Base-by-base conservation (phyloP, 75 land plant genomes). In the Cunninghamia lanceolata region DNA sequence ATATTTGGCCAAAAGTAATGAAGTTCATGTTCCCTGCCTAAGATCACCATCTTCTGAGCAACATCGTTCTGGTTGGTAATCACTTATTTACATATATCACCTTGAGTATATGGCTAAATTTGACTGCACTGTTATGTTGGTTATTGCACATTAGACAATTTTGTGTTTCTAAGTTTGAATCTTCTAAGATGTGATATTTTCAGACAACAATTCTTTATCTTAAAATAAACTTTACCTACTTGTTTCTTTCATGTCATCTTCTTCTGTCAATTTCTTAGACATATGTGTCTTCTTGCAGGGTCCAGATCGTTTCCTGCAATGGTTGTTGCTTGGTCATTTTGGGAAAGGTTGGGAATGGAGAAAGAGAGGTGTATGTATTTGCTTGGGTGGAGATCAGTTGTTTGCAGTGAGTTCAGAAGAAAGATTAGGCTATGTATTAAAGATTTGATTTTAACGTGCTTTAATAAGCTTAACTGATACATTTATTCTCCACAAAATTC, bases 361-460 rank as follows among this genome's bases (percentile, higher is more conserved):
- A 32, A 86, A 88, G 78, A 86, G 68, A 82, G 89, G 89, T n/a
- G 73, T 87, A 68, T 88, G 89, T 56, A 86, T 88, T 39, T 86
- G 82, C 78, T 87, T 88, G 42, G 89, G 89, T 40, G 89, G 89
- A 53, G 89, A 88, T 70, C 89, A 88, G 50, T 88, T 88, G 35
- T 59, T 17, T 54, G 50, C 89, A 52, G 89, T 88, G 86, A 40
- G 89, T 30, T 46, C 30, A 42, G 10, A 79, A 42, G 39, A 79
- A 78, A 42, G n/a, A 17, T 79, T 79, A 11, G 10, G 8, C 30
- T 53, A 16, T 47, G 35, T 83, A 25, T 35, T 9, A 42, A 0
- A 39, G 3, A 13, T 25, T 8, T 79, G n/a, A 39, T 79, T 42
- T 21, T 79, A 9, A 42, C 3, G 17, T 74, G 15, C 30, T 21